phyloP scores from a whole-genome alignment of 2,329 filamentous ascomycete species.

The Canariomyces notabilis region DNA sequence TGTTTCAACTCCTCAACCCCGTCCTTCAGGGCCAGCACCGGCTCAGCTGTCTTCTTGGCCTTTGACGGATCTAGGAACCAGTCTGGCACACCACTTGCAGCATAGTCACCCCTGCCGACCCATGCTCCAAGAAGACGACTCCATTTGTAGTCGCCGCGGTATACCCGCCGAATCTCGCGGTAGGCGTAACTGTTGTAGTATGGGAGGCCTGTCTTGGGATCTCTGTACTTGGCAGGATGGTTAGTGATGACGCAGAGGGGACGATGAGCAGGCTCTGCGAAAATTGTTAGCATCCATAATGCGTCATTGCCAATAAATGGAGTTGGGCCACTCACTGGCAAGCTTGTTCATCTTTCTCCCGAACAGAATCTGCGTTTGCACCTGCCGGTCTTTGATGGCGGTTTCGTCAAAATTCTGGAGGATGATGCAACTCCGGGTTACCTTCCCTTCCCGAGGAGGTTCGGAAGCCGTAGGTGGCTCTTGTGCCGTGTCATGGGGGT shows the following conservation, averaged over 20 bases:
- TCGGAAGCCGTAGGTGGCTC: slow-evolving; percentile 22
- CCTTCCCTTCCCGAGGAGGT: slow-evolving; percentile 41
- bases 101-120: slow-evolving; percentile 61
- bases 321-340: slow-evolving; percentile 47
- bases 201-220: slow-evolving; percentile 76
- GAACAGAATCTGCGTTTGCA: slow-evolving; percentile 56
- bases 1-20: slow-evolving; percentile 6
- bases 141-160: slow-evolving; percentile 73
- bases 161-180: slow-evolving; percentile 70
- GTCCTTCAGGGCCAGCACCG: slow-evolving; percentile 4
- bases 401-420: slow-evolving; percentile 56
- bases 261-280: slow-evolving; percentile 44
- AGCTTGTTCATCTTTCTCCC: slow-evolving; percentile 55
- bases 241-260: slow-evolving; percentile 77
- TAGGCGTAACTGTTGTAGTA: slow-evolving; percentile 79
- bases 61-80: slow-evolving; percentile 52
- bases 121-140: slow-evolving; percentile 77
- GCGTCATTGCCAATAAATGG: background rate
- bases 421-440: slow-evolving; percentile 55
- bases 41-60: slow-evolving; percentile 6
- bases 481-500: slow-evolving; percentile 26
- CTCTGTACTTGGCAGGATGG: slow-evolving; percentile 73
- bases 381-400: slow-evolving; percentile 49
- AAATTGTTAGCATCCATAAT: slow-evolving; percentile 18
- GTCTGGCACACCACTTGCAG: slow-evolving; percentile 73